These are phyloP conservation scores for Paramecium primaurelia DNA, from an alignment of 73 alveolate species.

Conservation along the genomic window DNA sequence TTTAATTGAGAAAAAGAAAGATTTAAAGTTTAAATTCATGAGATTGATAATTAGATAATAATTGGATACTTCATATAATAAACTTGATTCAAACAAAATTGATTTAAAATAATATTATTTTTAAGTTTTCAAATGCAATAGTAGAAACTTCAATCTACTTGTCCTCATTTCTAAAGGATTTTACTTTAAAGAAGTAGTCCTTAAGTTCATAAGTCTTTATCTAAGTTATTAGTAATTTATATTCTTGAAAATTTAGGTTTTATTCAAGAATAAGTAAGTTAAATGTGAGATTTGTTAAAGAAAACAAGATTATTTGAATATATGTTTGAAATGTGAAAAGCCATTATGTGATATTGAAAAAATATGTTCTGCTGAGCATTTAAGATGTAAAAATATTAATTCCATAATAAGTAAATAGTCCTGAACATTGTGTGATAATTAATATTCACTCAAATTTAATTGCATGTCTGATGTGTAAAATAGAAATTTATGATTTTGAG, in stretches of 20 bases:
- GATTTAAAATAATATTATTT: not conserved
- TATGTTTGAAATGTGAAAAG: conserved; percentile 23
- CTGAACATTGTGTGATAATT: conserved; percentile 17
- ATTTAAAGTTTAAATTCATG: not conserved
- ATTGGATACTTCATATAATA: not conserved
- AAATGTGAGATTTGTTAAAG: not conserved
- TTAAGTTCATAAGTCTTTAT: not conserved
- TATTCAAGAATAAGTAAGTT: not conserved
- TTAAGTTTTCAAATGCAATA: not conserved
- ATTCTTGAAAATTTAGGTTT: not conserved
- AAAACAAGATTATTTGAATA: not conserved
- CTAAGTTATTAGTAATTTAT: not conserved
- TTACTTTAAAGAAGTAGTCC: not conserved
- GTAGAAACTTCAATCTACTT: not conserved
- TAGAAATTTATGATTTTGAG: conserved; percentile 36
- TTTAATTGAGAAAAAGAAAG: not conserved
- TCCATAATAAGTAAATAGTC: not conserved
- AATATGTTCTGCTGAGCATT: not conserved
- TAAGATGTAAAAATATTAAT: not conserved
- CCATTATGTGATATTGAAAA: conserved; percentile 15
- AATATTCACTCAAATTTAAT: conserved; percentile 13
- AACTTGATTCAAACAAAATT: not conserved
- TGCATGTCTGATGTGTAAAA: not conserved
- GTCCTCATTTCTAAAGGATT: conserved; percentile 14
- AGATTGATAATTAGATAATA: not conserved